phyloP scores from a whole-genome alignment of 1,139 yeast species.

The Magnusiomyces fungicola region DNA sequence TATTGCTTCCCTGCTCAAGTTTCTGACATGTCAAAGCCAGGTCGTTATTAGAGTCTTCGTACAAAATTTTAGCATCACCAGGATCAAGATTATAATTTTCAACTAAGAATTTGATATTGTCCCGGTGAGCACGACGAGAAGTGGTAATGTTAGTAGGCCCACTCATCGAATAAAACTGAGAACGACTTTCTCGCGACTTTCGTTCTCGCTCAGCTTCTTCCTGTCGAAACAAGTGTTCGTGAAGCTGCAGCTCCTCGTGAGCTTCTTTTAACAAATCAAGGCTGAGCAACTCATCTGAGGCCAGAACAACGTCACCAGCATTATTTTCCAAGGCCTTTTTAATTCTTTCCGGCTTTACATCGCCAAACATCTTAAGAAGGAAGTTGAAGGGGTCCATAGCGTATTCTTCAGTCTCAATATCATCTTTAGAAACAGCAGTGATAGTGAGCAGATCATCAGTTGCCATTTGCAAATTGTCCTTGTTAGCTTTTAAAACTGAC shows the following conservation, averaged over 20 bases:
- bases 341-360: not conserved
- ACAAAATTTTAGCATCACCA: not conserved
- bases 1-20: not conserved
- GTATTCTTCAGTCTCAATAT: not conserved
- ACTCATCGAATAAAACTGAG: not conserved
- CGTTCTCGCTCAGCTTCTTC: not conserved
- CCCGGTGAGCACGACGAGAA: constrained; percentile 1
- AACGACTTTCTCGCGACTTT: not conserved
- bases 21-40: not conserved
- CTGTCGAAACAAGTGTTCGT: not conserved
- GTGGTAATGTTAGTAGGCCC: not conserved
- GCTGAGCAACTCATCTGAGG: constrained; percentile 6
- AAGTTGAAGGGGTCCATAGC: constrained; percentile 1
- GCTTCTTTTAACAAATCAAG: not conserved
- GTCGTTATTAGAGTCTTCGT: not conserved
- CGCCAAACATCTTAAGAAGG: not conserved
- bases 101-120: not conserved
- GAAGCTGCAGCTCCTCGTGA: not conserved
- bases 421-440: not conserved
- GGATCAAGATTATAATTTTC: not conserved
- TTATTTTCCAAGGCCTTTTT: not conserved
- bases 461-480: not conserved
- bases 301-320: not conserved
- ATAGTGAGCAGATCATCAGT: not conserved
- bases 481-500: not conserved